A percentile compares a stretch with the other conserved stretches of the same genome.
Conservation (phyloP, 1,284 basidiomycete species). For the Vanrija sp. region DNA sequence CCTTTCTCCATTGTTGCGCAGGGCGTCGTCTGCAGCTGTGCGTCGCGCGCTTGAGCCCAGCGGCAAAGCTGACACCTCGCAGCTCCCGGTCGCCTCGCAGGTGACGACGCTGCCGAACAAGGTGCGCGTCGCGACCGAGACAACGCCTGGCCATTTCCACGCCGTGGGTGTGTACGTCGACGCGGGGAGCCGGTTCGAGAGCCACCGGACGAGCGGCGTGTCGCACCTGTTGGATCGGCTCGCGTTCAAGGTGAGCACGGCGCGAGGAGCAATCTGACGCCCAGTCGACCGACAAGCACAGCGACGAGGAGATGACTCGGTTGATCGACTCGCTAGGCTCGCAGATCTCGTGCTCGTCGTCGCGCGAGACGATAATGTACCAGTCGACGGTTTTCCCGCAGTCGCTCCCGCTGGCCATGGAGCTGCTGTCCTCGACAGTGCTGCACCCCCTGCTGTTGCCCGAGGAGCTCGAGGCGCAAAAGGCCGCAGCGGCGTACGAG, state of each 20-base stretch:
- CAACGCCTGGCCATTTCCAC: constrained; percentile 89
- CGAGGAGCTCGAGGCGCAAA: constrained; percentile 78
- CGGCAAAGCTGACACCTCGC: background rate
- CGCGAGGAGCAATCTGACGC: background rate
- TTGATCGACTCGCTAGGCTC: constrained; percentile 84
- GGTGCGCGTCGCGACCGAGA: constrained; percentile 86
- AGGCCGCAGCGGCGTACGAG: constrained; percentile 88
- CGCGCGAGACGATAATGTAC: constrained; percentile 95
- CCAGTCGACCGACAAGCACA: constrained; percentile 53
- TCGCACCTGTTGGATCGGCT: constrained; percentile 91
- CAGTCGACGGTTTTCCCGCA: constrained; percentile 92
- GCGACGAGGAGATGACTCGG: constrained; percentile 68
- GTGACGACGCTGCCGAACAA: constrained; percentile 87
- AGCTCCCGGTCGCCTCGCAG: background rate
- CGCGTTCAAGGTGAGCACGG: constrained; percentile 82
- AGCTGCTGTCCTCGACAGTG: constrained; percentile 87
- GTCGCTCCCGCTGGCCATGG: constrained; percentile 74
- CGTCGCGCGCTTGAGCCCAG: background rate
- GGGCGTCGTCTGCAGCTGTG: constrained; percentile 5
- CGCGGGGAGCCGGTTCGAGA: constrained; percentile 90
- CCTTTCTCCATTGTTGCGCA: background rate
- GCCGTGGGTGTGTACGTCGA: constrained; percentile 91
- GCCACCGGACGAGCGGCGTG: constrained; percentile 66
- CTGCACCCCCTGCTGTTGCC: constrained; percentile 69
- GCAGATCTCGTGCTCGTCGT: constrained; percentile 86